Base-by-base conservation (phyloP, 2,329 filamentous ascomycete genomes). In the Teratosphaeria viscida region DNA sequence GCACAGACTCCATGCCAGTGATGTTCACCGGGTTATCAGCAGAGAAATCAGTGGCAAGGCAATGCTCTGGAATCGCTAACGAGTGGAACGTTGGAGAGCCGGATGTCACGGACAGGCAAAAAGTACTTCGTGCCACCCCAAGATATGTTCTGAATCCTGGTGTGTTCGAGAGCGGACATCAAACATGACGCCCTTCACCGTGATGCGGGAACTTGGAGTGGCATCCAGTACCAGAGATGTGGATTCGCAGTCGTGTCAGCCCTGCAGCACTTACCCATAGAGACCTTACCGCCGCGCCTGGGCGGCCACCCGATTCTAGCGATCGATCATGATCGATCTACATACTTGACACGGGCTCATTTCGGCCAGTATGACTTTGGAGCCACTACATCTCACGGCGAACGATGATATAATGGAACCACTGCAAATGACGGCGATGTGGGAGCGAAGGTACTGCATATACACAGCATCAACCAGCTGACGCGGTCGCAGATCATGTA, bases 11-110 rank as follows among this genome's bases (percentile, higher is more conserved):
- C 11, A 52, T 54, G n/a, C 56, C 63, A 16, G 59, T 55, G 12
- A 58, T 35, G 19, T 58, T 60, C 3, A 56, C 61, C 6, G 65
- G 64, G 32, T 61, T 64, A 2, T 56, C 57, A 10, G 47, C 53
- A 16, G 61, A 65, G 5, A 56, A 58, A n/a, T 56, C 61, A 8
- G 52, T 67, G 14, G 61, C 61, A 5, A 60, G 64, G 34, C 62
- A 62, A 19, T 64, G 63, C 65, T 37, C 64, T 34, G 65, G 66
- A 55, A 66, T 62, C 54, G 56, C 64, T 27, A 59, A 63, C 56
- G 62, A 61, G 49, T 58, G 60, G 23, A 56, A 19, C n/a, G 56
- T 5, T 43, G 37, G 37, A 43, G 37, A n/a, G 37, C 16, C 56
- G 8, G 54, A 35, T 5, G 43, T 63, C 10, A 59, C 56, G 8